Evolutionary conservation across 2,329 filamentous ascomycete species (phyloP).

Genomic region (Phoma sp.): DNA sequence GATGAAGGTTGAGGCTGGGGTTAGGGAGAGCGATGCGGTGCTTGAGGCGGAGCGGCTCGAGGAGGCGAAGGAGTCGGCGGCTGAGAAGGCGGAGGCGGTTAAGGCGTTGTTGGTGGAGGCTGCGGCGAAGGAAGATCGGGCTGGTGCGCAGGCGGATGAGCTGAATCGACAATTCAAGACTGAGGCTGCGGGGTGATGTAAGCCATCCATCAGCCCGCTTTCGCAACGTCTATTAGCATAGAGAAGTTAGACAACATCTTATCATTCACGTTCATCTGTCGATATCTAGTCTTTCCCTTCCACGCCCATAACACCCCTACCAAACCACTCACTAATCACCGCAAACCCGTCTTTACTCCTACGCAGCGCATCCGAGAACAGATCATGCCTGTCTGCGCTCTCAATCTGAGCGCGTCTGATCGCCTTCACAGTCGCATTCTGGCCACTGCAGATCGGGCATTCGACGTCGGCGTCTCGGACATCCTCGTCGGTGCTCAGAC

Average conservation of each 20-base stretch:
- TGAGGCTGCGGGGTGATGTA: neutral
- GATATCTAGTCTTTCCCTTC: constrained; percentile 31
- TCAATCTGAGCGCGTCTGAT: constrained; percentile 87
- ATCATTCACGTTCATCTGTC: too few species aligned
- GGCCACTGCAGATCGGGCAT: constrained; percentile 82
- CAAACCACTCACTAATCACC: constrained; percentile 95
- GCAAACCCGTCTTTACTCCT: constrained; percentile 82
- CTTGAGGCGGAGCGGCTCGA: neutral
- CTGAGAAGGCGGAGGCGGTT: neutral
- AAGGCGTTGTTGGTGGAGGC: neutral
- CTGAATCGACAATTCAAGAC: neutral
- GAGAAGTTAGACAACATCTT: too few species aligned
- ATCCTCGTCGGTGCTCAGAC: constrained; percentile 71
- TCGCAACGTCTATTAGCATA: too few species aligned
- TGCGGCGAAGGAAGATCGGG: neutral
- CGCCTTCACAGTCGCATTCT: constrained; percentile 86
- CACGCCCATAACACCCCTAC: constrained; percentile 82
- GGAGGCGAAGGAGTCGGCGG: neutral
- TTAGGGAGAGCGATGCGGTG: neutral
- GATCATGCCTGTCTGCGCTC: constrained; percentile 82
- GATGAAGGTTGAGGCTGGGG: constrained; percentile 23
- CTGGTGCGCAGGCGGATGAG: neutral
- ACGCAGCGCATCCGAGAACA: constrained; percentile 82
- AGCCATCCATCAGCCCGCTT: too few species aligned
- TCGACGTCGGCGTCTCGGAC: constrained; percentile 70